phyloP scores from a whole-genome alignment of 2,329 filamentous ascomycete species.

The Botrytis porri region DNA sequence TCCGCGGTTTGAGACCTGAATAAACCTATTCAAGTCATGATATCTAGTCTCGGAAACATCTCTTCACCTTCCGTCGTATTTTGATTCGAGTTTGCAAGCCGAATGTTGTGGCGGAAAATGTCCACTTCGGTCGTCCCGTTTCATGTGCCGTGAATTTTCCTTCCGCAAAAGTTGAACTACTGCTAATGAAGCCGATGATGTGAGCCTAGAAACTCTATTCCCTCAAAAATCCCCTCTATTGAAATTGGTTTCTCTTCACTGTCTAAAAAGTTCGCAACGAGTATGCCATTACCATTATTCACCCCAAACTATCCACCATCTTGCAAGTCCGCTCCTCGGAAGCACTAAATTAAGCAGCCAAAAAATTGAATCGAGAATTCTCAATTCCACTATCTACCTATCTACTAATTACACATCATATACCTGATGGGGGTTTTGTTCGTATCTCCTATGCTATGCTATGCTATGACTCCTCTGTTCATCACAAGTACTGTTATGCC shows the following conservation, averaged over 20 bases:
- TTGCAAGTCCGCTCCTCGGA: background rate
- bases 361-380: background rate
- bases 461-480: background rate
- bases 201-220: background rate
- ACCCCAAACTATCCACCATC: background rate
- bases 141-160: background rate
- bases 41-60: background rate
- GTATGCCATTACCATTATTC: background rate
- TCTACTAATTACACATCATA: conserved; percentile 9
- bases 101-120: background rate
- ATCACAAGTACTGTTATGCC: background rate
- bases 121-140: background rate
- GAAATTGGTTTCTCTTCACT: background rate
- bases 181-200: background rate
- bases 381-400: conserved; percentile 9
- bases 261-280: background rate
- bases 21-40: background rate
- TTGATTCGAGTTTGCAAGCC: background rate
- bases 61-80: background rate
- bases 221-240: too few relatives aligned
- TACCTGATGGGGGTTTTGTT: conserved; percentile 3
- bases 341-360: too few relatives aligned
- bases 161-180: background rate
- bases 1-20: background rate
- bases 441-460: background rate